Conservation (phyloP, 139 green algal genomes). For the Nannochloris sp. region DNA sequence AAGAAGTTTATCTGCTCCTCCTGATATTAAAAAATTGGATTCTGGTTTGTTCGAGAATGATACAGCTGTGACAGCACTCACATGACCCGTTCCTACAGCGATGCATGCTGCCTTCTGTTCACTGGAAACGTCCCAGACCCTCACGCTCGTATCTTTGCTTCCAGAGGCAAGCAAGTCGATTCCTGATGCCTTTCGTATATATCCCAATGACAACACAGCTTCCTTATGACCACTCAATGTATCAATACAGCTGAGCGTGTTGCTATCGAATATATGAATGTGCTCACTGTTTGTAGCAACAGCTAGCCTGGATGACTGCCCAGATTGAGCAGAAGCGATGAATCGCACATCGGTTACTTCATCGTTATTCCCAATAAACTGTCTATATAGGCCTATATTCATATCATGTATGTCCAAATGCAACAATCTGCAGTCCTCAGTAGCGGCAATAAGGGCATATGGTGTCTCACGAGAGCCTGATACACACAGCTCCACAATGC, state of each 20-base stretch:
- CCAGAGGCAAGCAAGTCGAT: conserved; percentile 49
- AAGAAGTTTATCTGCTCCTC: conserved; percentile 77
- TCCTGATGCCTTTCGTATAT: conserved; percentile 6
- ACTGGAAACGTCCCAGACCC: conserved; percentile 63
- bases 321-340: conserved; percentile 23
- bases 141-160: conserved; percentile 78
- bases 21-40: conserved; percentile 55
- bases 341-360: conserved; percentile 86
- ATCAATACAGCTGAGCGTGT: conserved; percentile 39
- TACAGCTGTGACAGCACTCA: conserved; percentile 71
- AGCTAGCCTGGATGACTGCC: conserved; percentile 25
- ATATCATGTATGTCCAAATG: conserved; percentile 11
- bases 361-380: conserved; percentile 88
- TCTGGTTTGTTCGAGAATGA: conserved; percentile 44
- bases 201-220: conserved; percentile 54
- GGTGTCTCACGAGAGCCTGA: conserved; percentile 24
- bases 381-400: conserved; percentile 30
- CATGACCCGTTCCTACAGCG: conserved; percentile 63
- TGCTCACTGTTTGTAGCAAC: conserved; percentile 68
- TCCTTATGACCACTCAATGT: conserved; percentile 53
- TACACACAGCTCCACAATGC: conserved; percentile 47
- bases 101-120: conserved; percentile 37
- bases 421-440: conserved; percentile 68
- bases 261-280: conserved; percentile 69
- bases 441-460: conserved; percentile 47